These are phyloP conservation scores for Diversispora epigaea DNA, from an alignment of 192 early-diverging fungal genomes.

Conservation along the genomic window DNA sequence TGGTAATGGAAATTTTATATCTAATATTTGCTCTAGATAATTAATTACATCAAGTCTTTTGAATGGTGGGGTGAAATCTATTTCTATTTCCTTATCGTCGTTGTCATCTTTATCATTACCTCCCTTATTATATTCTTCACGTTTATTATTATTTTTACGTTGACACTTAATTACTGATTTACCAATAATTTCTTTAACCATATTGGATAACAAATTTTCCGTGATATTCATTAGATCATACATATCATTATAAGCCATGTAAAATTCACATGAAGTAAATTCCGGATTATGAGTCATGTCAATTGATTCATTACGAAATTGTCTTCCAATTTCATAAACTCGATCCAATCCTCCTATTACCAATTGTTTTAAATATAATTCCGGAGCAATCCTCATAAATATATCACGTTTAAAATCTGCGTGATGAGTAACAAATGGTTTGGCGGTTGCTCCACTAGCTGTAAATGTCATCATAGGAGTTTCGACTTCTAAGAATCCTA, in stretches of 20 bases:
- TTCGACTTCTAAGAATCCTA: constrained; percentile 91
- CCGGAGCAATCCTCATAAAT: constrained; percentile 98
- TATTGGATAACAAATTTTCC: constrained; percentile 72
- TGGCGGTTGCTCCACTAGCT: constrained; percentile 94
- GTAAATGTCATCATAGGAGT: constrained; percentile 99
- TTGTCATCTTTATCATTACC: constrained; percentile 25
- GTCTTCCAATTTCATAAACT: constrained; percentile 98
- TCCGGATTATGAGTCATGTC: constrained; percentile 99
- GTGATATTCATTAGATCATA: constrained; percentile 96
- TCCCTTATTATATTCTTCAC: too few relatives aligned
- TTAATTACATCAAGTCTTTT: constrained; percentile 89
- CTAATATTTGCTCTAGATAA: constrained; percentile 85
- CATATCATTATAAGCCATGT: constrained; percentile 99
- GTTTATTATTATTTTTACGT: constrained; percentile 41
- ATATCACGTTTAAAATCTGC: constrained; percentile 98
- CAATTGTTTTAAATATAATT: constrained; percentile 96
- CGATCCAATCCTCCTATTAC: constrained; percentile 97
- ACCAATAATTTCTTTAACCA: constrained; percentile 92
- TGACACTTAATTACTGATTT: constrained; percentile 92
- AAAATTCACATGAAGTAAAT: constrained; percentile 99
- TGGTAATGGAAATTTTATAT: constrained; percentile 87
- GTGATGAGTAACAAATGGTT: constrained; percentile 99
- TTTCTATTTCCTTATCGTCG: constrained; percentile 67
- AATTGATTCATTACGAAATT: constrained; percentile 99
- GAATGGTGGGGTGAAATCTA: constrained; percentile 98